These are phyloP conservation scores for Fusarium sp. DNA, from an alignment of 2,329 filamentous ascomycete species.

Conservation along the genomic window DNA sequence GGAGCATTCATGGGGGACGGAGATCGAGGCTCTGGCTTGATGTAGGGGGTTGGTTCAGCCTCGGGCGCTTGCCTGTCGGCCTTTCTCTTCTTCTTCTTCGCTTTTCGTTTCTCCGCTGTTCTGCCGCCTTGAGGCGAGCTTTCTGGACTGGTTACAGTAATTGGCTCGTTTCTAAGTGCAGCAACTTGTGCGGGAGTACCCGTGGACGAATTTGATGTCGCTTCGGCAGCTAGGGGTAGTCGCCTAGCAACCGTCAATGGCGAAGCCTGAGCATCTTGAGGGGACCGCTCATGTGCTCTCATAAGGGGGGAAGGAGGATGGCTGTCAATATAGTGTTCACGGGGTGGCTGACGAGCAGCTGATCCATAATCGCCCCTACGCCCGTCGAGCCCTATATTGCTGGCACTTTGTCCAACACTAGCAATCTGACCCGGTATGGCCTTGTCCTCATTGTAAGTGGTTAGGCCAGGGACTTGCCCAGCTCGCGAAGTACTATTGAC, in stretches of 20 bases:
- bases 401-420: conserved; percentile 59
- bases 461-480: conserved; percentile 53
- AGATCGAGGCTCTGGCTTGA: conserved; percentile 77
- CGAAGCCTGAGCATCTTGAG: conserved; percentile 80
- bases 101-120: conserved; percentile 64
- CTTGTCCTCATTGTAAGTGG: conserved; percentile 46
- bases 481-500: conserved; percentile 31
- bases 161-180: conserved; percentile 67
- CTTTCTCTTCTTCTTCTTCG: conserved; percentile 68
- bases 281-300: conserved; percentile 79
- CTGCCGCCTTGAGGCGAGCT: conserved; percentile 70
- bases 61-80: conserved; percentile 65
- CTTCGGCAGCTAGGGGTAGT: conserved; percentile 30
- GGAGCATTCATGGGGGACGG: conserved; percentile 70
- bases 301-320: conserved; percentile 73
- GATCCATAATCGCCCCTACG: conserved; percentile 27
- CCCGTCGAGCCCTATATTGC: conserved; percentile 49
- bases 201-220: conserved; percentile 38
- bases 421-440: conserved; percentile 50
- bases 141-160: conserved; percentile 69
- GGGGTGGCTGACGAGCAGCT: conserved; percentile 32
- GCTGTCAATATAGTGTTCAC: conserved; percentile 49
- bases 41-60: conserved; percentile 65
- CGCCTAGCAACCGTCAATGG: conserved; percentile 65
- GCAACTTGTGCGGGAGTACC: conserved; percentile 67